phyloP scores from a whole-genome alignment of 2,329 filamentous ascomycete genomes.

The Phialophora macrospora region DNA sequence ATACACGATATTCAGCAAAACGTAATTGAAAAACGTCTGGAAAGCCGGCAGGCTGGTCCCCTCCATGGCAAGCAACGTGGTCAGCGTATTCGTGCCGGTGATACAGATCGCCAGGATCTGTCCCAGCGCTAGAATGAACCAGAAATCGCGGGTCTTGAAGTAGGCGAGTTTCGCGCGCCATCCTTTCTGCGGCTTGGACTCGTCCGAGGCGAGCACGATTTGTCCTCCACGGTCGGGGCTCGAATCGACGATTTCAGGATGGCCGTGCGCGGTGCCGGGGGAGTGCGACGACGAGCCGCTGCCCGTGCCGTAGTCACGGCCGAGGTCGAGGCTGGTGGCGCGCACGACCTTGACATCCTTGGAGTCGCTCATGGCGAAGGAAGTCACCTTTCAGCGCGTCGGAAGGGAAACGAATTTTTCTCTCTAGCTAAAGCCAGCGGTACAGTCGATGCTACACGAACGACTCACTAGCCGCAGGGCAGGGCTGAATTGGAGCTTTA shows the following conservation, averaged over 20 bases:
- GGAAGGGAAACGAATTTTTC: neutral
- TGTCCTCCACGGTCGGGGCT: conserved; percentile 33
- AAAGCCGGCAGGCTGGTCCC: conserved; percentile 88
- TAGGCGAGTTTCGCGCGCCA: conserved; percentile 63
- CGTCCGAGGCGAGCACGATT: conserved; percentile 45
- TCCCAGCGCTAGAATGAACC: conserved; percentile 77
- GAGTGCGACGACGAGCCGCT: conserved; percentile 20
- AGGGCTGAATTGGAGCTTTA: conserved; percentile 53
- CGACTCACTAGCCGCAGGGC: neutral
- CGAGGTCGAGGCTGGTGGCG: conserved; percentile 35
- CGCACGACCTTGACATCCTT: conserved; percentile 32
- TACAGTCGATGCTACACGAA: conserved; percentile 14
- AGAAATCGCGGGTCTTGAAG: conserved; percentile 84
- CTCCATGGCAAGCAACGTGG: conserved; percentile 69
- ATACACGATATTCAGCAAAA: conserved; percentile 81
- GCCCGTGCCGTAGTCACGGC: conserved; percentile 28
- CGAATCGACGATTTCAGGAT: conserved; percentile 43
- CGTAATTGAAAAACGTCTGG: conserved; percentile 94
- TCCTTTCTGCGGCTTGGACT: conserved; percentile 51
- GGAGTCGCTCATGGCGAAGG: conserved; percentile 32
- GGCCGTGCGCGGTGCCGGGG: conserved; percentile 42
- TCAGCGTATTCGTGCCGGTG: conserved; percentile 90
- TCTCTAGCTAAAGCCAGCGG: neutral
- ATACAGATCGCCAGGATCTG: conserved; percentile 88
- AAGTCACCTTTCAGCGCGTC: neutral